These are phyloP conservation scores for Pterothamnion heteromorphum DNA, from an alignment of 31 red algal species.

Conservation along the genomic window DNA sequence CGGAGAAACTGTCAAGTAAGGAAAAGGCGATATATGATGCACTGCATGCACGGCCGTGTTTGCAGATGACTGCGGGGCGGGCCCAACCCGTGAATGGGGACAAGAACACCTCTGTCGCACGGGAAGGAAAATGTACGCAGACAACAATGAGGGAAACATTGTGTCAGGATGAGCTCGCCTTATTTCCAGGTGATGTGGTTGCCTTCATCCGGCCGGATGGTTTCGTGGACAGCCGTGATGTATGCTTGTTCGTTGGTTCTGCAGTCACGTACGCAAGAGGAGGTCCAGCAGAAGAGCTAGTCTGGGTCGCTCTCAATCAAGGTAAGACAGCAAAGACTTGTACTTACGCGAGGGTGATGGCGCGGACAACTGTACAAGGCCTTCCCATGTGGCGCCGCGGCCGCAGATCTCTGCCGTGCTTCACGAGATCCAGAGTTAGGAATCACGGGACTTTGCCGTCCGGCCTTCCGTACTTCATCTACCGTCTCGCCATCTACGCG, in stretches of 20 bases:
- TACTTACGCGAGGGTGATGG: not conserved
- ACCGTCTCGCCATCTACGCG: too few species aligned
- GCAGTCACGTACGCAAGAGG: not conserved
- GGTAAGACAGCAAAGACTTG: not conserved
- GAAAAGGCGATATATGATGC: not conserved
- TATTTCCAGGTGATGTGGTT: not conserved
- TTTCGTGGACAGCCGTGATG: not conserved
- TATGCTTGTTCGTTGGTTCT: conserved; percentile 1
- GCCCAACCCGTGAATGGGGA: not conserved
- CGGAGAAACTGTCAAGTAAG: not conserved
- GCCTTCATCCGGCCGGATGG: not conserved
- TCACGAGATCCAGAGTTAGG: not conserved
- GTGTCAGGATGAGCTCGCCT: too few species aligned
- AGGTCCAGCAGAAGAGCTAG: not conserved
- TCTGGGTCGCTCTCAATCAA: not conserved
- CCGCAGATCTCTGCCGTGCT: not conserved
- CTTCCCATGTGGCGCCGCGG: too few species aligned
- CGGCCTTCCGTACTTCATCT: not conserved
- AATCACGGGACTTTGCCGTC: not conserved
- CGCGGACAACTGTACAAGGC: not conserved
- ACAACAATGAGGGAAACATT: not conserved
- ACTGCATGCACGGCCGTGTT: not conserved
- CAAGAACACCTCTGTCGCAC: not conserved
- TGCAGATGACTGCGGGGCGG: not conserved
- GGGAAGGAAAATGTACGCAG: not conserved